phyloP scores from a whole-genome alignment of 345 rosid genomes.

The Brassica rapa region DNA sequence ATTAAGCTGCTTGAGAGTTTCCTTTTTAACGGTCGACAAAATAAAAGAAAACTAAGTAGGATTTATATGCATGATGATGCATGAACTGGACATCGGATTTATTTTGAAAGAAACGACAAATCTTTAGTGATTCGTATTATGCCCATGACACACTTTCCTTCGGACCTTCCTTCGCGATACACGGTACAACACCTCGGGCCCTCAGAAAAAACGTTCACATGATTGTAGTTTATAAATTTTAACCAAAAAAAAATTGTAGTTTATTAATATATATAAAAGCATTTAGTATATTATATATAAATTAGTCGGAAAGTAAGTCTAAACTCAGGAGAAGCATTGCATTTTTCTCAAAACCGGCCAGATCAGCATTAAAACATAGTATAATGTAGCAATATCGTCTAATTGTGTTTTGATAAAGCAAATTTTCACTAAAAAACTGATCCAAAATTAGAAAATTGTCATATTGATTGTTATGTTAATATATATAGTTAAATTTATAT shows the following conservation, averaged over 20 bases:
- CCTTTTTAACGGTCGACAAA: not conserved
- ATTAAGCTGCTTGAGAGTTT: not conserved
- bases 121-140: slow-evolving; percentile 14
- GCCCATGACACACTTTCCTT: slow-evolving; percentile 9
- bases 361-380: no score
- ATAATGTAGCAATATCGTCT: no score
- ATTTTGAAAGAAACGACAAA: slow-evolving; percentile 8
- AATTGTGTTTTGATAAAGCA: no score
- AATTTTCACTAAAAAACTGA: no score
- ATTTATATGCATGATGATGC: slow-evolving; percentile 16
- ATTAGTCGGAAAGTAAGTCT: not conserved
- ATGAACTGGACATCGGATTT: not conserved
- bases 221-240: not conserved
- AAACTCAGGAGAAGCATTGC: no score
- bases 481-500: no score
- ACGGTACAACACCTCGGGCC: not conserved
- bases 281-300: not conserved
- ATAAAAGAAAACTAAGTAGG: no score
- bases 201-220: slow-evolving; percentile 3
- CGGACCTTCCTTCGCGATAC: not conserved
- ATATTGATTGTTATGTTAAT: not conserved
- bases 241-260: no score
- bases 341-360: no score
- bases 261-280: not conserved
- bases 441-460: not conserved